phyloP scores from a whole-genome alignment of 2,329 filamentous ascomycete genomes.

The Akanthomyces muscarius region DNA sequence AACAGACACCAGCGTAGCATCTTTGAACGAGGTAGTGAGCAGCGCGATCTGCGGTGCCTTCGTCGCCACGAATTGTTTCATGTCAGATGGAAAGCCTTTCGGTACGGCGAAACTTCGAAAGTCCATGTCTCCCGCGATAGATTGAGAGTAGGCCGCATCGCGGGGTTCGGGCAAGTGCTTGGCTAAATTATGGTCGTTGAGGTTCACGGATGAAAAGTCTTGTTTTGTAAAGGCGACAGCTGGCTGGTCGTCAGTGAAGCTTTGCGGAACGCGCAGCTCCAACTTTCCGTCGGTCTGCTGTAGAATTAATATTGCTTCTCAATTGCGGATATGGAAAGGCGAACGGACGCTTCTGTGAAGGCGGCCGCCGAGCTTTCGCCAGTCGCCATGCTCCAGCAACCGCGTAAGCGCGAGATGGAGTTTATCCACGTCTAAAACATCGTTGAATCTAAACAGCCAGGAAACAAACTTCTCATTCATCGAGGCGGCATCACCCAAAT shows the following conservation, averaged over 20 bases:
- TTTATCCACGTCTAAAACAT: slow-evolving; percentile 41
- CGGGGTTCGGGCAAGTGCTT: slow-evolving; percentile 5
- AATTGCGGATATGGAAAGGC: neutral
- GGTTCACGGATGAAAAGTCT: neutral
- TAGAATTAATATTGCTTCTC: neutral
- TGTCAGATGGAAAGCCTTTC: neutral
- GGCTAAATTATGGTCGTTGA: neutral
- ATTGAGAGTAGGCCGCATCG: neutral
- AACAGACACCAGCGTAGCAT: slow-evolving; percentile 44
- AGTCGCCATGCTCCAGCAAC: slow-evolving; percentile 40
- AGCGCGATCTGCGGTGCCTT: slow-evolving; percentile 7
- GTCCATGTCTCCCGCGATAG: neutral
- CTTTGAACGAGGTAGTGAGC: slow-evolving; percentile 39
- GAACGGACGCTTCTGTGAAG: slow-evolving; percentile 22
- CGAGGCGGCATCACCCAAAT: slow-evolving; percentile 30
- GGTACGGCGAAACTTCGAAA: neutral
- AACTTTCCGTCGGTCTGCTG: neutral
- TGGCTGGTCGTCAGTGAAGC: slow-evolving; percentile 4
- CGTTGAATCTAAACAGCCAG: slow-evolving; percentile 41
- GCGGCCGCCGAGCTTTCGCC: slow-evolving; percentile 45
- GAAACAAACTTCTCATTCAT: slow-evolving; percentile 27
- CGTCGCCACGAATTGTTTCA: neutral
- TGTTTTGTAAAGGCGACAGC: slow-evolving; percentile 8
- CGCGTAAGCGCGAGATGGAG: slow-evolving; percentile 33
- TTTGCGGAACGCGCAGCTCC: slow-evolving; percentile 6